Conservation (phyloP, 768 basidiomycete genomes). For the Calocera cornea region DNA sequence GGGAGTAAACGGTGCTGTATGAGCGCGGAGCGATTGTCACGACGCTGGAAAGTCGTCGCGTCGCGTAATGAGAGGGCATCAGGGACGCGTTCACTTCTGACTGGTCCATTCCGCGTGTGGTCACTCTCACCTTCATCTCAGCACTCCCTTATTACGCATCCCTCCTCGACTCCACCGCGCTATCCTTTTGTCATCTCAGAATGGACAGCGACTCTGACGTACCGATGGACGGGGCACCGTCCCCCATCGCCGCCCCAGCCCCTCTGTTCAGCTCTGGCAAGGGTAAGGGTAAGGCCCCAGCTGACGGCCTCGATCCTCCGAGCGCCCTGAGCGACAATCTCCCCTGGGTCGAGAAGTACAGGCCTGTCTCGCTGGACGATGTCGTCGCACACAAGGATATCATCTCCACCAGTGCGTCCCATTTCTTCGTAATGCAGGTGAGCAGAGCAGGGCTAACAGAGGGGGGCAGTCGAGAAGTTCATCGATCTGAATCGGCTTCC, state of each 20-base stretch:
- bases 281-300: background rate
- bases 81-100: too few species aligned
- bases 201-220: background rate
- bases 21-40: too few species aligned
- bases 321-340: background rate
- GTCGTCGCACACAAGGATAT: slow-evolving; percentile 97
- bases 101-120: too few species aligned
- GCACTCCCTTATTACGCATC: too few species aligned
- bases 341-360: slow-evolving; percentile 91
- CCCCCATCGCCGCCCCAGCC: background rate
- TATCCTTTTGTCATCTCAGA: background rate
- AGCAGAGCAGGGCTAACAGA: background rate
- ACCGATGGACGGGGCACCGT: background rate
- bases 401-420: slow-evolving; percentile 69
- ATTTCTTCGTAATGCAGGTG: background rate
- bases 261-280: background rate
- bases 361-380: slow-evolving; percentile 80
- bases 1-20: too few species aligned
- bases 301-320: background rate
- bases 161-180: background rate
- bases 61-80: too few species aligned
- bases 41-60: too few species aligned
- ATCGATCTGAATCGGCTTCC: slow-evolving; percentile 89
- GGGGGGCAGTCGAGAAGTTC: slow-evolving; percentile 73
- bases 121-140: too few species aligned